Evolutionary conservation across 2,329 filamentous ascomycete genomes (phyloP).

Genomic region (Colletotrichum coccodes): DNA sequence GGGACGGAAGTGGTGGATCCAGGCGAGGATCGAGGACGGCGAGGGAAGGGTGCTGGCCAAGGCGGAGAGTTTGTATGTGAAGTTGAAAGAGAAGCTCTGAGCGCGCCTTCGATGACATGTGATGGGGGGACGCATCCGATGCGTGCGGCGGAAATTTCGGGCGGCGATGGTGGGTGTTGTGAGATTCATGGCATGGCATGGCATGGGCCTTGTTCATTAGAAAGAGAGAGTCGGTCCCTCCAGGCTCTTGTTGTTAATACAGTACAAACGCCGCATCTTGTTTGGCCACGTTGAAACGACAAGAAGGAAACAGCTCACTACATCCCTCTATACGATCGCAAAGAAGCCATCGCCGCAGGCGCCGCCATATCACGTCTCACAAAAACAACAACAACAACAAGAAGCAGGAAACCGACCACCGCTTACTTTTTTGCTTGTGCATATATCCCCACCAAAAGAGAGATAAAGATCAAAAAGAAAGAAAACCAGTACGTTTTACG

Average conservation of each 20-base stretch:
- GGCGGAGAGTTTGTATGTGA: conserved; percentile 34
- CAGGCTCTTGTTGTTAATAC: neutral
- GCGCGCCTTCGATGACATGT: neutral
- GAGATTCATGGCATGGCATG: neutral
- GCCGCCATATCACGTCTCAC: neutral
- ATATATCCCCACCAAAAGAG: no score
- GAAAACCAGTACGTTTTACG: neutral
- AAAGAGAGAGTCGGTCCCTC: neutral
- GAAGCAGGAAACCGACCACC: no score
- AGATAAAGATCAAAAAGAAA: neutral
- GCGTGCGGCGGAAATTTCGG: neutral
- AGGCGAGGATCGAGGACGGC: conserved; percentile 44
- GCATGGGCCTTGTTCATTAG: neutral
- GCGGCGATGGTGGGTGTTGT: neutral
- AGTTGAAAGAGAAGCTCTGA: conserved; percentile 30
- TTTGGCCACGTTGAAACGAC: neutral
- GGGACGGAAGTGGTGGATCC: conserved; percentile 47
- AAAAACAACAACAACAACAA: no score
- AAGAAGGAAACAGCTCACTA: no score
- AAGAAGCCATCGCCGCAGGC: neutral
- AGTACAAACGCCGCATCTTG: neutral
- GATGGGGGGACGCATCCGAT: no score
- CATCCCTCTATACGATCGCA: neutral
- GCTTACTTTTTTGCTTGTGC: no score
- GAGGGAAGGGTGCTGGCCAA: conserved; percentile 43